Conservation (phyloP, 306 rosid genomes). For the Fragaria vesca region DNA sequence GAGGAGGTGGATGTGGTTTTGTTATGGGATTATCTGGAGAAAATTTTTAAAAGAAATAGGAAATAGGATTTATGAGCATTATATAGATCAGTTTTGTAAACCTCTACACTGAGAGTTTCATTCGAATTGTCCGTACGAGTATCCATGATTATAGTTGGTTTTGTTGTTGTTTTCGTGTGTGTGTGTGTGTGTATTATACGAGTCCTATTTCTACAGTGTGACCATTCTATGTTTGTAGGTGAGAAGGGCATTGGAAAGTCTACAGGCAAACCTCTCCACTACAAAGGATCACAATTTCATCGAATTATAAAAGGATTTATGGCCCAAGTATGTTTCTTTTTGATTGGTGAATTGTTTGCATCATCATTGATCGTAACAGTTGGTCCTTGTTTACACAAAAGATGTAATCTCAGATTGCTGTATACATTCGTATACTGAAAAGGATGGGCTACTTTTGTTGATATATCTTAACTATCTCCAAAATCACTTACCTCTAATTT, state of each 20-base stretch:
- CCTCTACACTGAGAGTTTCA: background rate
- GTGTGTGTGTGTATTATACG: background rate
- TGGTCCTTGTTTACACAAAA: background rate
- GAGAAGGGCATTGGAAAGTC: conserved; percentile 87
- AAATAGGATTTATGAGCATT: background rate
- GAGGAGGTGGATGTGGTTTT: background rate
- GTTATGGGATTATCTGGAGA: background rate
- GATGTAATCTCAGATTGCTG: background rate
- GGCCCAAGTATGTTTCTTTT: conserved; percentile 80
- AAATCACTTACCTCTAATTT: background rate
- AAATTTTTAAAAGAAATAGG: background rate
- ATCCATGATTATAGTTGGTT: background rate
- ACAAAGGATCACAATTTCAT: conserved; percentile 77
- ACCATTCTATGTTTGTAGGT: conserved; percentile 43
- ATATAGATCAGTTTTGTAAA: background rate
- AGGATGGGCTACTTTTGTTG: background rate
- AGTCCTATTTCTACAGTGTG: background rate
- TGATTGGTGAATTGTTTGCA: background rate
- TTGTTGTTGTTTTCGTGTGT: background rate
- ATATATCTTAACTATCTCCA: background rate
- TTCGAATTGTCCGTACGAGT: background rate
- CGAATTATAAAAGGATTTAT: conserved; percentile 90
- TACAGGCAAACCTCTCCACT: conserved; percentile 85
- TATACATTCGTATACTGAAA: background rate
- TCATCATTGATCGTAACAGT: background rate